A percentile compares a stretch with the other conserved stretches of the same genome.
phyloP scores from a whole-genome alignment of 768 basidiomycete species.

The Serendipita indica region DNA sequence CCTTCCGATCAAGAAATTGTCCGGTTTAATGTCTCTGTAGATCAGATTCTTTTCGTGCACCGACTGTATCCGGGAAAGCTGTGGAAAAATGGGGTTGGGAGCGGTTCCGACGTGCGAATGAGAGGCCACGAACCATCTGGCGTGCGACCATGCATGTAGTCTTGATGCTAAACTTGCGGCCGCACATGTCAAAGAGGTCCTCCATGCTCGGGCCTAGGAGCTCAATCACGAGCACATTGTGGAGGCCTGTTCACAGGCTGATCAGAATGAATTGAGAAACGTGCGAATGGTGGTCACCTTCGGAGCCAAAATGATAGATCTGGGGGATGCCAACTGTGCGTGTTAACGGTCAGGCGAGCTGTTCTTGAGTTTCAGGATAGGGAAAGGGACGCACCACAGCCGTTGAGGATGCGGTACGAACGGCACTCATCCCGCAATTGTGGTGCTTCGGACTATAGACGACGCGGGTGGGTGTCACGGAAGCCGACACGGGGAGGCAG shows the following conservation, averaged over 20 bases:
- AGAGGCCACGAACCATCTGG: slow-evolving; percentile 58
- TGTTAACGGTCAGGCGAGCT: neutral
- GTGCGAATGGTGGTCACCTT: slow-evolving; percentile 39
- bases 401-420: slow-evolving; percentile 80
- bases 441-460: slow-evolving; percentile 72
- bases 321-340: slow-evolving; percentile 84
- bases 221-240: slow-evolving; percentile 98
- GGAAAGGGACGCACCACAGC: slow-evolving; percentile 61
- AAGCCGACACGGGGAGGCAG: neutral
- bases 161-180: slow-evolving; percentile 93
- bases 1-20: slow-evolving; percentile 95
- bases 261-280: no score
- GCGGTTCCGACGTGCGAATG: neutral
- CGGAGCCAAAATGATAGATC: slow-evolving; percentile 99
- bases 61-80: slow-evolving; percentile 91
- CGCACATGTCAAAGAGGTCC: slow-evolving; percentile 98
- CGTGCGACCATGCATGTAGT: slow-evolving; percentile 98
- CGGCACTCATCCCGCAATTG: slow-evolving; percentile 98
- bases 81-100: slow-evolving; percentile 5
- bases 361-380: slow-evolving; percentile 7
- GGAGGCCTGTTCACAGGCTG: no score
- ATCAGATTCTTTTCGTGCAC: slow-evolving; percentile 99
- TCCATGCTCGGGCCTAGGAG: slow-evolving; percentile 91
- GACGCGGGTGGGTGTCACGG: neutral
- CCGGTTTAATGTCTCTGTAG: slow-evolving; percentile 98